A percentile compares a stretch with the other conserved stretches of the same genome.
These are phyloP conservation scores for Clitopilus passeckerianus DNA, from an alignment of 768 basidiomycete genomes.

Conservation along the genomic window DNA sequence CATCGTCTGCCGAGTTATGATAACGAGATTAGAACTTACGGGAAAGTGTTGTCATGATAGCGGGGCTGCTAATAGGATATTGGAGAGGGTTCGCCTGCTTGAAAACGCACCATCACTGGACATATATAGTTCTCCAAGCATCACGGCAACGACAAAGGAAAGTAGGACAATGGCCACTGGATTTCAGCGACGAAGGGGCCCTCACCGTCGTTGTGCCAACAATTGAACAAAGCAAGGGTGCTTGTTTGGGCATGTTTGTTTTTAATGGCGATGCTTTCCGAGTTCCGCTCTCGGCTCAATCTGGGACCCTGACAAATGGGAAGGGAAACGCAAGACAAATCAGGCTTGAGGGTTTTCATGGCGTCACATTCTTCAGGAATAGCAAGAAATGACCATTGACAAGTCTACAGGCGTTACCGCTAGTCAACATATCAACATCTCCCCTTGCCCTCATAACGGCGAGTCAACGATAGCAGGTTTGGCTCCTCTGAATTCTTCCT, in stretches of 20 bases:
- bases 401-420: too few species aligned
- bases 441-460: too few species aligned
- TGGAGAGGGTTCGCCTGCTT: background rate
- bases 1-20: background rate
- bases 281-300: too few species aligned
- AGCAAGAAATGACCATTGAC: too few species aligned
- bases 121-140: background rate
- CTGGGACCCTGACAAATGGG: too few species aligned
- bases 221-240: background rate
- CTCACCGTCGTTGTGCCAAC: too few species aligned
- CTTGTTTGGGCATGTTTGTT: background rate
- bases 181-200: background rate
- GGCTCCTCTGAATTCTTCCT: conserved; percentile 30
- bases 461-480: too few species aligned
- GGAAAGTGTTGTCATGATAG: background rate
- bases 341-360: too few species aligned
- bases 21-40: background rate
- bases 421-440: too few species aligned
- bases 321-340: too few species aligned
- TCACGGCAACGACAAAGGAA: background rate
- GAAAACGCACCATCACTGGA: background rate
- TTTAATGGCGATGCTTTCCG: too few species aligned
- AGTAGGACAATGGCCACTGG: background rate
- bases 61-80: background rate
- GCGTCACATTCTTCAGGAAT: too few species aligned